phyloP scores from a whole-genome alignment of 805 yeast genomes.

The Suhomyces faveliae region DNA sequence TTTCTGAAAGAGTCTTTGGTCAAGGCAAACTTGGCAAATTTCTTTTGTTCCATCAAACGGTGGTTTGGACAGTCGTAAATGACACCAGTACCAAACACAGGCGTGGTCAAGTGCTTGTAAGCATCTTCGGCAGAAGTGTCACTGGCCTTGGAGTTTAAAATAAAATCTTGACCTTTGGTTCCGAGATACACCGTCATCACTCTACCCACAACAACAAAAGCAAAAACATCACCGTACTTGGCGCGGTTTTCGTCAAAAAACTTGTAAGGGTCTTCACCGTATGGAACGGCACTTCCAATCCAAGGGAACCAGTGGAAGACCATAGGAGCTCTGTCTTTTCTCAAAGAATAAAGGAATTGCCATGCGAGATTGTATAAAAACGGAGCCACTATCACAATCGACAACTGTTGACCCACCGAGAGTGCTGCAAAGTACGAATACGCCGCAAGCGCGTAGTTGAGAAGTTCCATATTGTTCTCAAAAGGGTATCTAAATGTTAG shows the following conservation, averaged over 20 bases:
- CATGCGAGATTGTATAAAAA: slow-evolving; percentile 62
- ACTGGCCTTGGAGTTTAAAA: slow-evolving; percentile 81
- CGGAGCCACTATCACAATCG: slow-evolving; percentile 47
- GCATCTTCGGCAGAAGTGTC: slow-evolving; percentile 97
- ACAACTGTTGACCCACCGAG: slow-evolving; percentile 25
- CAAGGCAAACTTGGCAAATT: slow-evolving; percentile 87
- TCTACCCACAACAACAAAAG: slow-evolving; percentile 85
- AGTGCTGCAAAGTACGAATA: slow-evolving; percentile 23
- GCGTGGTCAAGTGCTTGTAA: slow-evolving; percentile 95
- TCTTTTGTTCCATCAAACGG: slow-evolving; percentile 96
- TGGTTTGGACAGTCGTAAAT: slow-evolving; percentile 94
- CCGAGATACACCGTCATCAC: slow-evolving; percentile 95
- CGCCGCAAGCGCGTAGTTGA: slow-evolving; percentile 15
- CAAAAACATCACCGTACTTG: slow-evolving; percentile 90
- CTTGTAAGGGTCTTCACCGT: slow-evolving; percentile 92
- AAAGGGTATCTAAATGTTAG: background rate
- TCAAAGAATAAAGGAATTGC: slow-evolving; percentile 68
- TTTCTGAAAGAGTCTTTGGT: slow-evolving; percentile 78
- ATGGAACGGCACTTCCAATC: slow-evolving; percentile 86
- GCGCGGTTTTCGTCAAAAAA: slow-evolving; percentile 77
- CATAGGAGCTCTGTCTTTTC: slow-evolving; percentile 83
- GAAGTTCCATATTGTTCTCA: slow-evolving; percentile 22
- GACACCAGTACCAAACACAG: slow-evolving; percentile 96
- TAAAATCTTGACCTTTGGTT: slow-evolving; percentile 96
- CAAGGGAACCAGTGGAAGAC: slow-evolving; percentile 94